Percentiles rank a stretch among this genome's conserved stretches.
Conservation (phyloP, 495 filamentous ascomycete species). For the Jackrogersella minutella region DNA sequence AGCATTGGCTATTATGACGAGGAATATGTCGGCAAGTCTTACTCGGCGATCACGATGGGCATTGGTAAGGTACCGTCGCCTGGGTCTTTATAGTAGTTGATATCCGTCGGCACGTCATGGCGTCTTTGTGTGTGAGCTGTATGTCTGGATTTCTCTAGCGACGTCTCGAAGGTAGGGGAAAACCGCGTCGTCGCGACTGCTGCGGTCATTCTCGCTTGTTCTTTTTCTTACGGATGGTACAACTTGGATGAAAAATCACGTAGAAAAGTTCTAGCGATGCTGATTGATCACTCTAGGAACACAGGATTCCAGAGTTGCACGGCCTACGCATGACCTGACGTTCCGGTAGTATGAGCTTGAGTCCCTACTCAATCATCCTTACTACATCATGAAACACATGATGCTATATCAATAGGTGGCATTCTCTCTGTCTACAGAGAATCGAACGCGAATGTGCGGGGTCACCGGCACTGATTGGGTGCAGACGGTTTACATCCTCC, state of each 20-base stretch:
- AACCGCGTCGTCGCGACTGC: slow-evolving; percentile 9
- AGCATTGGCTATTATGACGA: neutral
- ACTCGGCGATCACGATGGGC: slow-evolving; percentile 59
- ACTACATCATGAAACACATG: slow-evolving; percentile 4
- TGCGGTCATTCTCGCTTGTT: slow-evolving; percentile 12
- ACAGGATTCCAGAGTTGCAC: neutral
- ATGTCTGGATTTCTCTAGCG: neutral
- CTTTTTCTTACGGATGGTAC: neutral
- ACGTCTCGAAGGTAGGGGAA: neutral
- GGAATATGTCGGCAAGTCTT: neutral
- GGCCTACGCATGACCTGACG: neutral
- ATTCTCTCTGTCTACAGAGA: neutral
- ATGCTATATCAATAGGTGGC: slow-evolving; percentile 3
- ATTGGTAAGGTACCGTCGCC: slow-evolving; percentile 66
- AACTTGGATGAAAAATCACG: too few species aligned
- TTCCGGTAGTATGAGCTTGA: neutral
- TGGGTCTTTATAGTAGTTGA: slow-evolving; percentile 69
- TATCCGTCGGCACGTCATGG: slow-evolving; percentile 57
- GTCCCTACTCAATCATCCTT: neutral
- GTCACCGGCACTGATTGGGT: slow-evolving; percentile 18
- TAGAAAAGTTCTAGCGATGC: too few species aligned
- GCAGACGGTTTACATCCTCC: slow-evolving; percentile 2
- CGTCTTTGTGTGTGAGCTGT: slow-evolving; percentile 1
- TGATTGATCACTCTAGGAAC: neutral
- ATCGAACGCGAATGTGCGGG: slow-evolving; percentile 18